Conservation (phyloP, 2,329 filamentous ascomycete species). For the Blumeriella jaapii region DNA sequence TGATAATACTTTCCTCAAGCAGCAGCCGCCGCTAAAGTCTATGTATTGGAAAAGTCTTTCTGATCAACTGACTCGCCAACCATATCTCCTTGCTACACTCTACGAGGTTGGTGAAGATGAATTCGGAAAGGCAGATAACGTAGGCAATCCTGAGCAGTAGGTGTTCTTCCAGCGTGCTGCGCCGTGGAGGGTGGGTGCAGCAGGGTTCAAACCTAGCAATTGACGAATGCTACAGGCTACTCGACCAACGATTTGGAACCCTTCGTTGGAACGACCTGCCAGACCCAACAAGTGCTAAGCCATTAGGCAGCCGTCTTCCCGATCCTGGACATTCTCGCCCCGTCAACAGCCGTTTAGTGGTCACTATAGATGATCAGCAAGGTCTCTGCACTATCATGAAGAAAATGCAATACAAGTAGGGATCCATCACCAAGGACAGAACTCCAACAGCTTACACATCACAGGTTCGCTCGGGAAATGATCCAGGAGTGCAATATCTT, state of each 20-base stretch:
- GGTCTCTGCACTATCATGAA: slow-evolving; percentile 37
- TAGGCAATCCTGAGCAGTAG: no score
- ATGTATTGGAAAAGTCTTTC: slow-evolving; percentile 41
- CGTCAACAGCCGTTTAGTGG: slow-evolving; percentile 23
- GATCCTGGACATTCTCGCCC: slow-evolving; percentile 33
- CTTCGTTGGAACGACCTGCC: slow-evolving; percentile 50
- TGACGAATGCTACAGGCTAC: slow-evolving; percentile 5
- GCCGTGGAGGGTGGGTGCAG: no score
- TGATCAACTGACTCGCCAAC: slow-evolving; percentile 42
- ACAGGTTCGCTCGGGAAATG: slow-evolving; percentile 21
- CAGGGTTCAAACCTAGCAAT: background rate
- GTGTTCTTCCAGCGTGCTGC: no score
- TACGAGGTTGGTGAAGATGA: slow-evolving; percentile 42
- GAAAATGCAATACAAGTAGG: slow-evolving; percentile 42
- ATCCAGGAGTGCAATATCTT: slow-evolving; percentile 20
- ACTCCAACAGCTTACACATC: slow-evolving; percentile 4
- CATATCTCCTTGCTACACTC: slow-evolving; percentile 43
- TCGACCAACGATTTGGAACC: slow-evolving; percentile 35
- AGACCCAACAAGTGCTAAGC: slow-evolving; percentile 32
- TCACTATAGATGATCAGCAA: slow-evolving; percentile 26
- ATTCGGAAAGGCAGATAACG: slow-evolving; percentile 29
- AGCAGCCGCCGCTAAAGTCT: slow-evolving; percentile 13
- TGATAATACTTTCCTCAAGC: slow-evolving; percentile 13
- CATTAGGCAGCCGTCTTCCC: slow-evolving; percentile 30
- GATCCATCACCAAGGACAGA: background rate